phyloP scores from a whole-genome alignment of 2,329 filamentous ascomycete genomes.

The Aspergillus pseudotamarii region DNA sequence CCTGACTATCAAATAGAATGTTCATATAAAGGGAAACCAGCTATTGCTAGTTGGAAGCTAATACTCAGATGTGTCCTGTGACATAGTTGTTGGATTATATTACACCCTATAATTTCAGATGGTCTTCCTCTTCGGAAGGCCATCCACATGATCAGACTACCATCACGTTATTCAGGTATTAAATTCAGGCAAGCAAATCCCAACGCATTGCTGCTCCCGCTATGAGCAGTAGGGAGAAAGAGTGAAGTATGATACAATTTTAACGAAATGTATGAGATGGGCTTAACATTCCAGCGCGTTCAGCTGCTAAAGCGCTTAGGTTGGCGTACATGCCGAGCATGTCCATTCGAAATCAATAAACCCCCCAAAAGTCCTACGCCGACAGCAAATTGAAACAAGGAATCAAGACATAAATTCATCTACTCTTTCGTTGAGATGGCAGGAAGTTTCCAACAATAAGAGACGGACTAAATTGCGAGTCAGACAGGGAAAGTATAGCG shows the following conservation, averaged over 20 bases:
- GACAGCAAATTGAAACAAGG: not conserved
- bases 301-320: not conserved
- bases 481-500: not conserved
- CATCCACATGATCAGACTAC: conserved; percentile 20
- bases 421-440: conserved; percentile 70
- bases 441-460: conserved; percentile 97
- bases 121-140: too few relatives aligned
- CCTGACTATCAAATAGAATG: not conserved
- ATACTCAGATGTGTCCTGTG: not conserved
- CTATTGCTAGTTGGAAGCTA: not conserved
- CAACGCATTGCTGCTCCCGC: not conserved
- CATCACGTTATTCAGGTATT: conserved; percentile 7
- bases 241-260: conserved; percentile 21
- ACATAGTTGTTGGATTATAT: not conserved
- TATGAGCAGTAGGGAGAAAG: not conserved
- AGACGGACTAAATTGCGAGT: conserved; percentile 67
- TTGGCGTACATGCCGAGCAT: not conserved
- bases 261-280: not conserved
- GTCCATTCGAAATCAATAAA: too few relatives aligned
- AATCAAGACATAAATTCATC: conserved; percentile 25
- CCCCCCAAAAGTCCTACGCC: conserved; percentile 8
- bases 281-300: not conserved
- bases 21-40: not conserved
- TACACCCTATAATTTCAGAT: not conserved
- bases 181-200: not conserved